Conservation (phyloP, 2,329 filamentous ascomycete species). For the Alternaria alternata region DNA sequence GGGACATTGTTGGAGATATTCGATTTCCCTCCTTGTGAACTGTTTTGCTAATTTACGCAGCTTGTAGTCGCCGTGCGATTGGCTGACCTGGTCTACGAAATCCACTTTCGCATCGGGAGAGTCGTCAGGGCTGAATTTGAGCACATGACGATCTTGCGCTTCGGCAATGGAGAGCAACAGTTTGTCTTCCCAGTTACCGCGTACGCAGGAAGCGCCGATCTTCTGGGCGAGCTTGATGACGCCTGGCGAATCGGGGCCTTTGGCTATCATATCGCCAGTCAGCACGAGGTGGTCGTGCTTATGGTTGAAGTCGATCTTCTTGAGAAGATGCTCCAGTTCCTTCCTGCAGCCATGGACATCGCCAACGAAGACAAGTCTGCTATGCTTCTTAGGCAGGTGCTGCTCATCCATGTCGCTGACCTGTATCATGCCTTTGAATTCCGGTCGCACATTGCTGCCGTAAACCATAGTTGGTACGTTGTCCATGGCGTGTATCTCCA, state of each 20-base stretch:
- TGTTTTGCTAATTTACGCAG: slow-evolving; percentile 65
- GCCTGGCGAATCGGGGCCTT: slow-evolving; percentile 79
- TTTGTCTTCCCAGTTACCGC: slow-evolving; percentile 92
- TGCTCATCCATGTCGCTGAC: slow-evolving; percentile 59
- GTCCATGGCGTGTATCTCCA: slow-evolving; percentile 48
- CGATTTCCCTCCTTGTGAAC: slow-evolving; percentile 66
- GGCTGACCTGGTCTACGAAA: slow-evolving; percentile 39
- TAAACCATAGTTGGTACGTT: slow-evolving; percentile 45
- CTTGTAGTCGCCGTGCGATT: slow-evolving; percentile 47
- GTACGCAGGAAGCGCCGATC: slow-evolving; percentile 79
- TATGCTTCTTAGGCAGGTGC: slow-evolving; percentile 57
- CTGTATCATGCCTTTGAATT: slow-evolving; percentile 60
- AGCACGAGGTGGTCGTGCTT: slow-evolving; percentile 59
- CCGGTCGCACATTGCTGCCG: slow-evolving; percentile 58
- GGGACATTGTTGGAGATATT: slow-evolving; percentile 75
- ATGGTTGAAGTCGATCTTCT: slow-evolving; percentile 69
- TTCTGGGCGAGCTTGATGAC: slow-evolving; percentile 79
- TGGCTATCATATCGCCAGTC: slow-evolving; percentile 66
- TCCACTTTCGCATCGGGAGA: slow-evolving; percentile 39
- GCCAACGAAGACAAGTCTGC: slow-evolving; percentile 80
- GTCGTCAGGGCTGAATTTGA: slow-evolving; percentile 41
- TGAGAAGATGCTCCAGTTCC: slow-evolving; percentile 68
- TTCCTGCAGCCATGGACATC: slow-evolving; percentile 90
- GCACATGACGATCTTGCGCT: slow-evolving; percentile 30
- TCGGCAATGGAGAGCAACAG: slow-evolving; percentile 72